These are phyloP conservation scores for Yamadazyma membranifaciens DNA, from an alignment of 1,139 yeast species.

Conservation along the genomic window DNA sequence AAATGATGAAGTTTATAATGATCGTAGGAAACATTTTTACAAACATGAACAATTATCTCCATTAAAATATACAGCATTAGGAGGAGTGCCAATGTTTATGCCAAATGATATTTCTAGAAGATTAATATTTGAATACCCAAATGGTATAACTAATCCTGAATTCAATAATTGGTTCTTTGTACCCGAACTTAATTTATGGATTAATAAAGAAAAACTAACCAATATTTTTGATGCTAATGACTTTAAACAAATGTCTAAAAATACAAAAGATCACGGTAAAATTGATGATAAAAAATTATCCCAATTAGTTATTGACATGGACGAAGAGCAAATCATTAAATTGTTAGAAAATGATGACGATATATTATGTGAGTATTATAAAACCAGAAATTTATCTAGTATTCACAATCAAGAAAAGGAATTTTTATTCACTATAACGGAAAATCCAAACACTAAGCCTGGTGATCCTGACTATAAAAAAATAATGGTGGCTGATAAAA, in stretches of 20 bases:
- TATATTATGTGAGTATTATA: constrained; percentile 30
- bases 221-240: constrained; percentile 22
- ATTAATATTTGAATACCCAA: constrained; percentile 25
- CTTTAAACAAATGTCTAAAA: constrained; percentile 11
- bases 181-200: constrained; percentile 29
- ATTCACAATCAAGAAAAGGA: constrained; percentile 28
- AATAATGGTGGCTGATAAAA: constrained; percentile 8
- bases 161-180: constrained; percentile 29
- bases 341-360: constrained; percentile 26
- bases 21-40: constrained; percentile 35
- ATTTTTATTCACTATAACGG: constrained; percentile 17
- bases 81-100: constrained; percentile 28
- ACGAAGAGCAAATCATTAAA: constrained; percentile 18
- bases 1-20: constrained; percentile 28
- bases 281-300: constrained; percentile 20
- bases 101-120: constrained; percentile 25
- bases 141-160: constrained; percentile 22
- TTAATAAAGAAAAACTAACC: constrained; percentile 18
- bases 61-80: constrained; percentile 26
- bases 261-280: constrained; percentile 1
- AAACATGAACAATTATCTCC: constrained; percentile 37
- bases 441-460: constrained; percentile 4
- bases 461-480: constrained; percentile 10
- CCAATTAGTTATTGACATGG: constrained; percentile 20
- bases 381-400: constrained; percentile 28